Evolutionary conservation across 2,329 filamentous ascomycete genomes (phyloP), one percentile per base, ranked within the genome.

Genomic region (Zarea fungicola): DNA sequence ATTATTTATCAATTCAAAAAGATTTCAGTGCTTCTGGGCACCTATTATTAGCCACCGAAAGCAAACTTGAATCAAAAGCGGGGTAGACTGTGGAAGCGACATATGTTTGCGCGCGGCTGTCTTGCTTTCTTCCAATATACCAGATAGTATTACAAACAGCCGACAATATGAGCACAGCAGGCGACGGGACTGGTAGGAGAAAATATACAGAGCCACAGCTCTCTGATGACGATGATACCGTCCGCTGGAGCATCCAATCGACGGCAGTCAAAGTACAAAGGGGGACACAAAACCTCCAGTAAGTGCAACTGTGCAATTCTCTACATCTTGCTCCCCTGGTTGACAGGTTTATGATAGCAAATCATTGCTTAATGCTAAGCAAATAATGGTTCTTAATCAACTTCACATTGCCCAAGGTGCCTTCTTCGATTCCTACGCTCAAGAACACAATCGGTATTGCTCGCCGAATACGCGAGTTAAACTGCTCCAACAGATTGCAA

Each of bases 371-470:
- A 40, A 16, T 40, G 22, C 36, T 16, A 21, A 40, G 16, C 36
- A 40, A n/a, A 40, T 1, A 3, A n/a, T 13, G 22, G 52, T 56
- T 13, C 55, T 62, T 19, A 29, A 50, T 14, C 52, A 52, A 25
- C 55, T 64, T 0, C 51, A 50, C 1, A 40, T 54, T 9, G 62
- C 55, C 2, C 43, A 52, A 9, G 58, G 53, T 0, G 65, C 64
- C 0, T 40, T 57, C 0, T 71, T 67, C 40, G 60, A 72, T 53
- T 68, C 69, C 1, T 55, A 61, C 18, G 56, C 52, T 5, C 58
- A 69, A 28, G 59, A 64, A 36, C 58, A 64, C 36, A 59, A 65
- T 32, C 48, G 63, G 3, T 9, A 29, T 21, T 35, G 32, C 39
- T 16, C 43, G 14, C 19, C 43, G 13, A 25, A 36, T 28, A 68